phyloP scores from a whole-genome alignment of 1,139 yeast genomes.

The Pichiaceae sp. region DNA sequence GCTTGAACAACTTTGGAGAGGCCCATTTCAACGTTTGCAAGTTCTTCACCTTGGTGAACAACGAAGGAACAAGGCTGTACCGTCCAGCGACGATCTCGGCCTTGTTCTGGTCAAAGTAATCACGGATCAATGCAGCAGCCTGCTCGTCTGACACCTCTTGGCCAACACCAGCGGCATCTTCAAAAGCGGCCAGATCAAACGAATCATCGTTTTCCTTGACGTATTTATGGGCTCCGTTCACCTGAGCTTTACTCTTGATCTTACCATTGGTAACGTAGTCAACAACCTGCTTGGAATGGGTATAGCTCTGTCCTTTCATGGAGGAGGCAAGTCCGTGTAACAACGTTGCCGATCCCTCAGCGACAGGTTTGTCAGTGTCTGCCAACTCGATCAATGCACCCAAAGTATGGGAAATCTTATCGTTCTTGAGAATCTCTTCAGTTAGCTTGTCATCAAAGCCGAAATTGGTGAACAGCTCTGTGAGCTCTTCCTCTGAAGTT shows the following conservation, averaged over 20 bases:
- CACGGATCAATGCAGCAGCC: conserved; percentile 47
- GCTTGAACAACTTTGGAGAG: conserved; percentile 76
- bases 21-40: conserved; percentile 86
- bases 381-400: conserved; percentile 41
- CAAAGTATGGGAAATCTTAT: conserved; percentile 69
- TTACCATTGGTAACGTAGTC: conserved; percentile 57
- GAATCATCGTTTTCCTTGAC: conserved; percentile 38
- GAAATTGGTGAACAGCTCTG: conserved; percentile 41
- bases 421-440: conserved; percentile 73
- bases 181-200: conserved; percentile 38
- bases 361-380: conserved; percentile 24
- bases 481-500: conserved; percentile 31
- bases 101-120: conserved; percentile 51
- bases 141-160: conserved; percentile 59
- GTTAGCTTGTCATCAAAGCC: conserved; percentile 66
- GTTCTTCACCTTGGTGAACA: conserved; percentile 69
- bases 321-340: conserved; percentile 73
- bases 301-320: conserved; percentile 37
- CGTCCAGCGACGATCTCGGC: conserved; percentile 59
- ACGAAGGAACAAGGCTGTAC: conserved; percentile 66
- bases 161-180: conserved; percentile 75
- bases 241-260: conserved; percentile 61
- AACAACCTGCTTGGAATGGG: conserved; percentile 43
- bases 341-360: conserved; percentile 48
- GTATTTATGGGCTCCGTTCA: conserved; percentile 74